Evolutionary conservation across 2,329 filamentous ascomycete genomes (phyloP).

Genomic region (Sporothrix euskadiensis): DNA sequence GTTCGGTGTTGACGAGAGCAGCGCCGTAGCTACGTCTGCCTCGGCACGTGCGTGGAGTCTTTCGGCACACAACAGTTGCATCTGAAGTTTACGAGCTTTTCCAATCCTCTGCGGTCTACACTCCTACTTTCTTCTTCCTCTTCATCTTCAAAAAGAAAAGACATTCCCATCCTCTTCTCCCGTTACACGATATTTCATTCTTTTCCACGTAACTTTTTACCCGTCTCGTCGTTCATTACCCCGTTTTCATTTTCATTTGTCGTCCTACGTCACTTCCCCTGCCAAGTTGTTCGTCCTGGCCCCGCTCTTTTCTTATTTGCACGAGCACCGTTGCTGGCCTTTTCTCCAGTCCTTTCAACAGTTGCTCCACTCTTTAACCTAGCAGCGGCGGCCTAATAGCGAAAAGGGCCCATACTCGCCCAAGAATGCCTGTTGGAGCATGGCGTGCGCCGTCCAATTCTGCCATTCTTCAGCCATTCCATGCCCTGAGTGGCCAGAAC

Average conservation of each 20-base stretch:
- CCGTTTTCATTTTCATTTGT: neutral
- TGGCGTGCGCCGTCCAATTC: neutral
- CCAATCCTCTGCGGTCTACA: neutral
- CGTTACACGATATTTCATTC: neutral
- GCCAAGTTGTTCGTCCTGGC: neutral
- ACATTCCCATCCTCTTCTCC: neutral
- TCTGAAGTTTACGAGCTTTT: neutral
- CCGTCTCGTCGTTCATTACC: neutral
- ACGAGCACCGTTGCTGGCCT: neutral
- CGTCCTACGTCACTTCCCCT: slow-evolving; percentile 10
- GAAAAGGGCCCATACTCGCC: neutral
- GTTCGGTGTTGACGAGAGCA: neutral
- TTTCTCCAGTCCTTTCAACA: neutral
- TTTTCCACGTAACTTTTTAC: neutral
- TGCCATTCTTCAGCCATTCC: too few relatives aligned
- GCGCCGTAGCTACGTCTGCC: neutral
- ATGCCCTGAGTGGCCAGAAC: neutral
- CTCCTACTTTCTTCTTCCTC: neutral
- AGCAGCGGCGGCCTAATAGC: neutral
- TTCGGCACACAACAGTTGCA: neutral
- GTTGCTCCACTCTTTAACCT: neutral
- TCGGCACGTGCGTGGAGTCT: neutral
- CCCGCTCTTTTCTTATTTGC: neutral
- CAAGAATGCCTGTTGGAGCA: slow-evolving; percentile 14
- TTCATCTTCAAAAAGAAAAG: neutral